These are phyloP conservation scores for Clohesyomyces aquaticus DNA, from an alignment of 495 filamentous ascomycete species.

Conservation along the genomic window DNA sequence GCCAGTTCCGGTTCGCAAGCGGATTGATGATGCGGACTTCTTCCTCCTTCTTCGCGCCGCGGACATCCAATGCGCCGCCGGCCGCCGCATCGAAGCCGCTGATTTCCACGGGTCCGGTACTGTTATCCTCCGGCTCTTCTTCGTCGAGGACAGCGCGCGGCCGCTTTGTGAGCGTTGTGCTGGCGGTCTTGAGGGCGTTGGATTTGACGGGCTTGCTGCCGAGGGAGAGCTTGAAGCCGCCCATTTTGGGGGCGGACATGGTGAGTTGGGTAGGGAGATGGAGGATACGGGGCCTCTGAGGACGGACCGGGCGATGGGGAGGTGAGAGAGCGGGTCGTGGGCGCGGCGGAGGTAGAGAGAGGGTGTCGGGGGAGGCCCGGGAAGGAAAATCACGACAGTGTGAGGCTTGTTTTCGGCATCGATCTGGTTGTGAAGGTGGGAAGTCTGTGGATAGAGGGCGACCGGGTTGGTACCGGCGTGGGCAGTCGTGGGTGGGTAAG, in stretches of 20 bases:
- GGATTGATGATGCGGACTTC: slow-evolving; percentile 20
- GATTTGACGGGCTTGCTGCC: slow-evolving; percentile 18
- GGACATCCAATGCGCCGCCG: slow-evolving; percentile 30
- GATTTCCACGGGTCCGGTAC: slow-evolving; percentile 13
- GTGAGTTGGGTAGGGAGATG: no score
- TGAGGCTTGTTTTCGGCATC: background rate
- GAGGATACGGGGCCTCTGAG: no score
- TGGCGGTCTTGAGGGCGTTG: slow-evolving; percentile 11
- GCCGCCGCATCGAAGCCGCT: slow-evolving; percentile 21
- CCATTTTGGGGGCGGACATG: slow-evolving; percentile 18
- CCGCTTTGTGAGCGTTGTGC: slow-evolving; percentile 18
- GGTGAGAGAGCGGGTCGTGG: no score
- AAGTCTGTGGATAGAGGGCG: background rate
- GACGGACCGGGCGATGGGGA: no score
- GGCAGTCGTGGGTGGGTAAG: background rate
- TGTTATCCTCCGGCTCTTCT: slow-evolving; percentile 27
- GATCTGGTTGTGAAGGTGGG: background rate
- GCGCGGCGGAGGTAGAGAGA: no score
- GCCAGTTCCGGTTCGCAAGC: slow-evolving; percentile 35
- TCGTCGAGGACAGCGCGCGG: slow-evolving; percentile 29
- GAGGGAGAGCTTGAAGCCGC: slow-evolving; percentile 38
- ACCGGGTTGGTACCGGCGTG: background rate
- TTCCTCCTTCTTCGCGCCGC: slow-evolving; percentile 10
- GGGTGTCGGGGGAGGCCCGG: background rate
- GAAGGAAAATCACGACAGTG: background rate